Evolutionary conservation across 2,329 filamentous ascomycete species (phyloP).

Genomic region (Mycosphaerella sp.): DNA sequence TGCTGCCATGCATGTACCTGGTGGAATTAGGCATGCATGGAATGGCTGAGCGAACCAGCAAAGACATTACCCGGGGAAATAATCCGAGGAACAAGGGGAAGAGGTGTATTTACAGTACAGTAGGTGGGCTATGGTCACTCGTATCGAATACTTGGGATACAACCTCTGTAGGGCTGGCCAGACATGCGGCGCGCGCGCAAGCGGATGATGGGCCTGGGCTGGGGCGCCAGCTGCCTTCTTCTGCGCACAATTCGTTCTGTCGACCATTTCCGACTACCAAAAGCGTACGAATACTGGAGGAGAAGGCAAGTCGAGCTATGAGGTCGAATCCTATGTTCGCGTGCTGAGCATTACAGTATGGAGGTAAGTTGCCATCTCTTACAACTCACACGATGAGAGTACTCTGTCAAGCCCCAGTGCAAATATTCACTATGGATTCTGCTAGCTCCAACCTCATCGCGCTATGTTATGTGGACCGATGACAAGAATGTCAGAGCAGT

Average conservation of each 20-base stretch:
- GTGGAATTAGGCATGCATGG: conserved; percentile 45
- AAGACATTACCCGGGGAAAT: conserved; percentile 46
- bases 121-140: conserved; percentile 45
- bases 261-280: conserved; percentile 45
- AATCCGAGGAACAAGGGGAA: conserved; percentile 49
- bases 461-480: too few relatives aligned
- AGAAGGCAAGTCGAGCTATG: conserved; percentile 30
- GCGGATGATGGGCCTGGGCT: conserved; percentile 45
- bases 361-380: conserved; percentile 29
- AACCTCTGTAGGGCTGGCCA: conserved; percentile 47
- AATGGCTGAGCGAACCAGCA: conserved; percentile 53
- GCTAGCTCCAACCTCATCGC: too few relatives aligned
- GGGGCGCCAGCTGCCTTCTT: conserved; percentile 38
- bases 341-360: conserved; percentile 31
- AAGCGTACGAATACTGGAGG: conserved; percentile 39
- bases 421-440: too few relatives aligned
- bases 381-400: too few relatives aligned
- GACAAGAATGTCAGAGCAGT: background rate
- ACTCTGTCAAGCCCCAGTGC: too few relatives aligned
- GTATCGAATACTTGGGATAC: conserved; percentile 52
- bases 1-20: conserved; percentile 40
- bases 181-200: conserved; percentile 35
- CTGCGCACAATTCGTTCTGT: conserved; percentile 41
- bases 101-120: conserved; percentile 34
- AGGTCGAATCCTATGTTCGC: background rate